A percentile compares a stretch with the other conserved stretches of the same genome.
phyloP scores from a whole-genome alignment of 768 basidiomycete species.

The Boletales sp. region DNA sequence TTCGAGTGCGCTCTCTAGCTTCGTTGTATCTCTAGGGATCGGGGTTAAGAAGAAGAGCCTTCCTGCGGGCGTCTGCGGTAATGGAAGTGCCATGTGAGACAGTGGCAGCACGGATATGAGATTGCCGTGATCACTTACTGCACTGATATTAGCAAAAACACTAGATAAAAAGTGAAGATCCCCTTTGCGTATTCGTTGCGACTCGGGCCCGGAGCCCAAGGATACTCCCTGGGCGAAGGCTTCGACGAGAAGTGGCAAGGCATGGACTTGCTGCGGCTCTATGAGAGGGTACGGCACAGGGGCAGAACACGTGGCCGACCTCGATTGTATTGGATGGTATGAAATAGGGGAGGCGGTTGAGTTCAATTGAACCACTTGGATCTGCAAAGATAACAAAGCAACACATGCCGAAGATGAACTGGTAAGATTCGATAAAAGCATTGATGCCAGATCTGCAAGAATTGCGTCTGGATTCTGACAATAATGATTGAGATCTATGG shows the following conservation, averaged over 20 bases:
- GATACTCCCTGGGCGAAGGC: conserved; percentile 79
- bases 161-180: conserved; percentile 88
- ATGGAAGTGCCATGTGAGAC: conserved; percentile 1
- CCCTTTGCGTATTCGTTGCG: conserved; percentile 61
- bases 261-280: conserved; percentile 50
- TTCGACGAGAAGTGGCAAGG: conserved; percentile 82
- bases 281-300: conserved; percentile 69
- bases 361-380: conserved; percentile 55
- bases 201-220: conserved; percentile 46
- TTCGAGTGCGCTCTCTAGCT: conserved; percentile 48
- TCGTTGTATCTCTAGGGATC: conserved; percentile 46
- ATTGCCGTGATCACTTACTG: conserved; percentile 44
- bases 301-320: conserved; percentile 73
- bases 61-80: conserved; percentile 63
- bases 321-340: conserved; percentile 72
- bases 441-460: conserved; percentile 92
- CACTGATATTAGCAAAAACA: conserved; percentile 89
- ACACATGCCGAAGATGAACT: conserved; percentile 66
- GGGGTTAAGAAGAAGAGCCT: conserved; percentile 80
- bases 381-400: conserved; percentile 58
- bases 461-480: conserved; percentile 82
- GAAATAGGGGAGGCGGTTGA: conserved; percentile 41
- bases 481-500: conserved; percentile 7
- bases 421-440: conserved; percentile 95
- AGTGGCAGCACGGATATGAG: background rate